These are phyloP conservation scores for Bertia moriformis DNA, from an alignment of 2,329 filamentous ascomycete species.

Conservation along the genomic window DNA sequence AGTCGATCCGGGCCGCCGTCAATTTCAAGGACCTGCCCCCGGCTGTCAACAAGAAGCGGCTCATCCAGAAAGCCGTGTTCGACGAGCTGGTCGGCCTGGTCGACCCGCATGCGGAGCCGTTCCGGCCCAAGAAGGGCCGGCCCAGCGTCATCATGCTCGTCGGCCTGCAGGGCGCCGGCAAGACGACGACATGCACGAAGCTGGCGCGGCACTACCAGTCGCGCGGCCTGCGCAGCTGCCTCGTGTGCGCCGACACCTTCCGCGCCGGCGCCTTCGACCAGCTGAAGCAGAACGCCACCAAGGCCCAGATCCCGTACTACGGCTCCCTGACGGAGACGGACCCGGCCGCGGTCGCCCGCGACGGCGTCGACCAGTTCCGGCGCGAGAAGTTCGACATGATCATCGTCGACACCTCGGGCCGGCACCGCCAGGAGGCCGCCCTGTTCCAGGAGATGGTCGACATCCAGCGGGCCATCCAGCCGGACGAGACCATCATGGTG, in stretches of 20 bases:
- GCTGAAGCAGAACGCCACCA: conserved; percentile 95
- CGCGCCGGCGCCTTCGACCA: conserved; percentile 97
- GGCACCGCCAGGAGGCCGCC: conserved; percentile 86
- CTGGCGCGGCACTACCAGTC: conserved; percentile 88
- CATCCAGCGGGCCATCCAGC: conserved; percentile 77
- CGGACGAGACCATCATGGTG: conserved; percentile 97
- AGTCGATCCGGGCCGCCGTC: conserved; percentile 78
- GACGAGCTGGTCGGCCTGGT: conserved; percentile 92
- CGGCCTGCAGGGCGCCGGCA: conserved; percentile 89
- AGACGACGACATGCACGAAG: conserved; percentile 97
- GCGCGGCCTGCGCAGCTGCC: conserved; percentile 76
- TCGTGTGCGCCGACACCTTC: conserved; percentile 97
- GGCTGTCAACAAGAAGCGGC: conserved; percentile 90
- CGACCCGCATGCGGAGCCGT: conserved; percentile 85
- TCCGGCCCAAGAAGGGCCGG: conserved; percentile 92
- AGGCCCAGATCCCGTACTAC: conserved; percentile 98
- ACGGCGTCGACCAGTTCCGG: conserved; percentile 97
- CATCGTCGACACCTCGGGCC: conserved; percentile 91
- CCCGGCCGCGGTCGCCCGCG: conserved; percentile 79
- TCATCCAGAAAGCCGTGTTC: conserved; percentile 96
- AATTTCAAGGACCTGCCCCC: conserved; percentile 89
- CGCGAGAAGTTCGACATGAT: conserved; percentile 97
- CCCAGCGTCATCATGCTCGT: conserved; percentile 99
- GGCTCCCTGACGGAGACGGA: conserved; percentile 93
- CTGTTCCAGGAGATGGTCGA: conserved; percentile 97